Evolutionary conservation across 83 land plant genomes (phyloP), one percentile per base, ranked within the genome.

Genomic region (Larix sibirica): DNA sequence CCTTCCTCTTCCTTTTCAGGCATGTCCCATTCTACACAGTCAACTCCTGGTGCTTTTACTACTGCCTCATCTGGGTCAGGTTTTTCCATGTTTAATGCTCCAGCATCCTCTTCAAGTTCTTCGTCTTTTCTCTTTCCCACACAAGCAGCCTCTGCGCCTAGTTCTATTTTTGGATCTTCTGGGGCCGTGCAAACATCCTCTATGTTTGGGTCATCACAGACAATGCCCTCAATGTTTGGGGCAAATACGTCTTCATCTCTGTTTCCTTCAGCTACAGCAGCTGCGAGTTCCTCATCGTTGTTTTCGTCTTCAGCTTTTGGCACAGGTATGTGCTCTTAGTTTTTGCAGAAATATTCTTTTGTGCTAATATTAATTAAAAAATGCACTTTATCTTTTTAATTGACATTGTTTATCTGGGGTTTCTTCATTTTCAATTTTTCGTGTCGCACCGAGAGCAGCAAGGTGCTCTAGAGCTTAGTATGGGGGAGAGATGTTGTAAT

Each of bases 261-360:
- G 13, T 68, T 90, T 42, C 80, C 86, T 13, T n/a, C 88, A 59
- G 79, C 87, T 20, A 66, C 90, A 44, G 80, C 88, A 31, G 42
- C 79, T 68, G 93, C 85, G 47, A 77, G 83, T 62, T 56, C 88
- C 67, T 33, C 90, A 28, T 75, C 80, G 21, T 63, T 84, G 17
- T 93, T 89, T 69, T 83, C 93, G 9, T 91, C 92, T 18, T 87
- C 96, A 31, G 24, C 79, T 33, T 86, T 92, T 87, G 88, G 81
- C 36, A 70, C 75, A 80, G 83, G 81, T 83, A 77, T 62, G 50
- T 81, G 31, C 3, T 58, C n/a, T 36, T 28, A 6, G 80, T 1
- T 6, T 54, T 31, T 59, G 17, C n/a, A 61, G 24, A 7, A 38
- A 79, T 3, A 16, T 77, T 77, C 16, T 7, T 60, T 54, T 54